Evolutionary conservation across 1,139 yeast species (phyloP), one percentile per base, ranked within the genome.

Genomic region (Wickerhamomyces sp.): DNA sequence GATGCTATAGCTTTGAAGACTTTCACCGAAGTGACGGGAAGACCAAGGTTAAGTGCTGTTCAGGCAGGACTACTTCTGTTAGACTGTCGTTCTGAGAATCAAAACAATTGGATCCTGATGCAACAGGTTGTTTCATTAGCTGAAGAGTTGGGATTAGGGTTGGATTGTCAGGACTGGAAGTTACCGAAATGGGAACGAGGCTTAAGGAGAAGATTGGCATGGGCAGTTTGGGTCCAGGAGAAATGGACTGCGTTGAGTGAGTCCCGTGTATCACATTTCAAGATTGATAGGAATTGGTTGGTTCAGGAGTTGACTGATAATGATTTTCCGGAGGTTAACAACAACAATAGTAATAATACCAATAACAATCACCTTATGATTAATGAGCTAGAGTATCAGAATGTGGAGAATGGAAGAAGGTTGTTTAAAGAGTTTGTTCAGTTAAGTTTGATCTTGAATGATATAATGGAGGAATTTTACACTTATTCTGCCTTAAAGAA

Each of bases 161-260:
- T 85, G 14, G 89, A 87, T 53, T 88, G 96, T 54, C 78, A 81
- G 38, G 74, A 72, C 42, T 88, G 96, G 96, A 78, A 84, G 51
- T 59, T 88, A 23, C 96, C 96, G 0, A 79, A 82, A 49, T 88
- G 96, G 96, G 96, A 88, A 54, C 68, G 94, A 35, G 91, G 93
- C 2, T 61, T 88, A 31, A 66, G 96, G 34, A 75, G 86, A 49
- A 66, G 96, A 37, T 61, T 88, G 33, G 95, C 95, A 0, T 88
- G 96, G 96, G 95, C 96, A 0, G 93, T 86, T 2, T 87, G 77
- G 68, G 66, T 83, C 38, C 94, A 86, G 57, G 95, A 86, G 51
- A 86, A 87, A 54, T 88, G 96, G 96, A 67, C 81, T 5, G 66
- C 94, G 1, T 61, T 87, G 29, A 74, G 77, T 40, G 91, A 86